Evolutionary conservation across 2,329 filamentous ascomycete genomes (phyloP).

Genomic region (Pleurostoma richardsiae): DNA sequence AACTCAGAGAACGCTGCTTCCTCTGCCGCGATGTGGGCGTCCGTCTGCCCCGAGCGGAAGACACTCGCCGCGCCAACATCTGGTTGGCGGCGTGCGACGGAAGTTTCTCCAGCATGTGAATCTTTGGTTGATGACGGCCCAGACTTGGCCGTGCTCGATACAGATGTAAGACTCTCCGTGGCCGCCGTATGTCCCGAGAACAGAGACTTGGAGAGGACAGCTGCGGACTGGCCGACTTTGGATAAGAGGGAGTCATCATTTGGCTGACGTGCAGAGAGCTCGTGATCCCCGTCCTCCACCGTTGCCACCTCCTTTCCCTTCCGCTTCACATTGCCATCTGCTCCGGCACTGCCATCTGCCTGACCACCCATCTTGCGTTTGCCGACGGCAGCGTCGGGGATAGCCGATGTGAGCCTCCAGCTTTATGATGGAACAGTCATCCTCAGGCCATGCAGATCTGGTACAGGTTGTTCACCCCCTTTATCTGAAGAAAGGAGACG

Average conservation of each 20-base stretch:
- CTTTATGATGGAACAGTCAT: too few relatives aligned
- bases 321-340: slow-evolving; percentile 2
- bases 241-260: slow-evolving; percentile 9
- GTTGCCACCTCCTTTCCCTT: slow-evolving; percentile 6
- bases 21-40: slow-evolving; percentile 19
- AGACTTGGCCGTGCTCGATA: slow-evolving; percentile 2
- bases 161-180: too few relatives aligned
- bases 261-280: background rate
- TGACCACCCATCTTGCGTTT: too few relatives aligned
- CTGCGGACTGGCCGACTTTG: slow-evolving; percentile 14
- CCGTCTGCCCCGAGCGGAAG: slow-evolving; percentile 20
- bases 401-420: too few relatives aligned
- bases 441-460: too few relatives aligned
- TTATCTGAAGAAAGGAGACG: too few relatives aligned
- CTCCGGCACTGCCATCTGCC: background rate
- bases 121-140: slow-evolving; percentile 1
- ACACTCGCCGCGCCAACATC: slow-evolving; percentile 7
- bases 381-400: too few relatives aligned
- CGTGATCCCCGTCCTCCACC: slow-evolving; percentile 1
- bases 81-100: slow-evolving; percentile 9
- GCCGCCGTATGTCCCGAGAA: background rate
- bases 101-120: slow-evolving; percentile 11
- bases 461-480: too few relatives aligned
- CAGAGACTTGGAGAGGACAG: slow-evolving; percentile 16
- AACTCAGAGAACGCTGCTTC: slow-evolving; percentile 31